Conservation (phyloP, 257 asterid species). For the Datura wrightii region DNA sequence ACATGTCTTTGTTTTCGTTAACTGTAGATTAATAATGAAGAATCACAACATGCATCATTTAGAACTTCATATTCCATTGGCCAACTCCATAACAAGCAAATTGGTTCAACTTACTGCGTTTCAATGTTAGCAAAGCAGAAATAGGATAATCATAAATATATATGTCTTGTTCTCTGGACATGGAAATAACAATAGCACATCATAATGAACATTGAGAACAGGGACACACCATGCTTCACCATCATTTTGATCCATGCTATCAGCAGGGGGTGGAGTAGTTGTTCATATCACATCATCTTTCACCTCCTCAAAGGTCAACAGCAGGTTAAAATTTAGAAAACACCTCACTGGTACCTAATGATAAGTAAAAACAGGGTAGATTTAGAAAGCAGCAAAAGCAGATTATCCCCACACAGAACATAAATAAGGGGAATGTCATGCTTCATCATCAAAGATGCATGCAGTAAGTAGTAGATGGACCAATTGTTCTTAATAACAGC, state of each 20-base stretch:
- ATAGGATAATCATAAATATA: not conserved
- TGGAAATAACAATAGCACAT: not conserved
- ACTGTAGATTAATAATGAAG: not conserved
- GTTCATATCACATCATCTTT: not conserved
- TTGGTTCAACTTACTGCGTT: not conserved
- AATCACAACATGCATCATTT: not conserved
- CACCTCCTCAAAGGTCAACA: not conserved
- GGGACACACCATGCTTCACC: not conserved
- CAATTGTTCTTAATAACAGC: not conserved
- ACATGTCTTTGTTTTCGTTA: too few relatives aligned
- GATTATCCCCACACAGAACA: not conserved
- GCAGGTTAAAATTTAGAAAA: not conserved
- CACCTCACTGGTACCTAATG: not conserved
- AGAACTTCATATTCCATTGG: not conserved
- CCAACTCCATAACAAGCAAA: not conserved
- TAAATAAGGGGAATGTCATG: not conserved
- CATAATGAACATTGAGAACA: not conserved
- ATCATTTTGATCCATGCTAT: not conserved
- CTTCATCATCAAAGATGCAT: not conserved
- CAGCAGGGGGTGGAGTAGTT: not conserved
- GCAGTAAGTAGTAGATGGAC: not conserved
- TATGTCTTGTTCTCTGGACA: not conserved
- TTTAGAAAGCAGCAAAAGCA: not conserved
- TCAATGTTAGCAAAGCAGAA: not conserved
- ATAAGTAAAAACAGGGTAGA: not conserved